Conservation (phyloP, 2,329 filamentous ascomycete species). For the Trichoderma breve region DNA sequence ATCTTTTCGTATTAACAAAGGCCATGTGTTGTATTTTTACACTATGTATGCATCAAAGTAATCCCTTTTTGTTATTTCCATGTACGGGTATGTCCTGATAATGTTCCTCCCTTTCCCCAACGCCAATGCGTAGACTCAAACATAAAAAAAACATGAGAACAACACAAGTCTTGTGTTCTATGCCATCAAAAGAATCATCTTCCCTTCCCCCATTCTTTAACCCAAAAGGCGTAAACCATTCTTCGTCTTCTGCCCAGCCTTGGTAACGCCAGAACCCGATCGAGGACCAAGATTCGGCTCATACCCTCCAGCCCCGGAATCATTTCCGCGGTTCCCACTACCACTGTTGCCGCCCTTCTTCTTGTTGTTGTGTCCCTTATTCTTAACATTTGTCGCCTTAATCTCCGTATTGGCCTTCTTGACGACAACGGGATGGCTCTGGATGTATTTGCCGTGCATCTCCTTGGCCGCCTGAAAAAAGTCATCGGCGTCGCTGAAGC, state of each 20-base stretch:
- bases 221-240: slow-evolving; percentile 61
- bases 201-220: slow-evolving; percentile 30
- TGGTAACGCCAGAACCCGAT: slow-evolving; percentile 53
- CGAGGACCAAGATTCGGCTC: slow-evolving; percentile 52
- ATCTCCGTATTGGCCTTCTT: slow-evolving; percentile 91
- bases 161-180: neutral
- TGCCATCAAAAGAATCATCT: neutral
- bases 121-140: slow-evolving; percentile 6
- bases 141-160: neutral
- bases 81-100: slow-evolving; percentile 1
- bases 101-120: neutral
- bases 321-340: neutral
- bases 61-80: neutral
- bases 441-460: slow-evolving; percentile 99
- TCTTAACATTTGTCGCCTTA: slow-evolving; percentile 68
- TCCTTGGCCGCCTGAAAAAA: slow-evolving; percentile 96
- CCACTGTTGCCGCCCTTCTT: slow-evolving; percentile 37
- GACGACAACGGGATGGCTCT: slow-evolving; percentile 87
- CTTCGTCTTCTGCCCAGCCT: slow-evolving; percentile 66
- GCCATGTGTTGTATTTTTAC: neutral
- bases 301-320: slow-evolving; percentile 35
- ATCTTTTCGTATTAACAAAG: neutral
- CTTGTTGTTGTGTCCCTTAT: slow-evolving; percentile 46
- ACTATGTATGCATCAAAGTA: neutral
- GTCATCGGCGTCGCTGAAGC: slow-evolving; percentile 91